Percentiles rank a stretch among this genome's conserved stretches.
Conservation (phyloP, 2,329 filamentous ascomycete genomes). For the Neonectria faginata region DNA sequence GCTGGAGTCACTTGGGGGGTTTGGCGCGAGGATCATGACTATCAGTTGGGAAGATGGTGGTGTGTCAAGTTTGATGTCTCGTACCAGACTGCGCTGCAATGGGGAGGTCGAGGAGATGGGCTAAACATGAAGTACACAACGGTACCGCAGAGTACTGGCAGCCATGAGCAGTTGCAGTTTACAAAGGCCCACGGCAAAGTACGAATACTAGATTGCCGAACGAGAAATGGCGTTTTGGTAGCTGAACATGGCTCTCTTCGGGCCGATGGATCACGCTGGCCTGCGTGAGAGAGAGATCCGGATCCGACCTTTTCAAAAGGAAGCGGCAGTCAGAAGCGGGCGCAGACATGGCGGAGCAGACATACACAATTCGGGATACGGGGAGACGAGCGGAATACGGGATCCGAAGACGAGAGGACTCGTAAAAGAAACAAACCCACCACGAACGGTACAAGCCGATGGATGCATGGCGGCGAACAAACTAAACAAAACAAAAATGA, state of each 20-base stretch:
- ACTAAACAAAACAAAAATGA: not conserved
- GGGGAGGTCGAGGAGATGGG: not conserved
- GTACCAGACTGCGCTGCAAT: not conserved
- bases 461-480: not conserved
- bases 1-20: conserved; percentile 5
- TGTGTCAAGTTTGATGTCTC: conserved; percentile 10
- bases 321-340: not conserved
- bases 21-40: conserved; percentile 17
- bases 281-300: not conserved
- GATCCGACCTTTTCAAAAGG: not conserved
- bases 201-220: too few species aligned
- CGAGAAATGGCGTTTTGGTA: not conserved
- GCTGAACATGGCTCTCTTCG: not conserved
- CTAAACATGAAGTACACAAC: not conserved
- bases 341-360: not conserved
- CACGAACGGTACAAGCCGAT: not conserved
- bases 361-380: not conserved
- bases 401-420: too few species aligned
- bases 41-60: conserved; percentile 11
- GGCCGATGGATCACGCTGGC: not conserved
- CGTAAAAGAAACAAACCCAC: too few species aligned
- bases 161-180: not conserved
- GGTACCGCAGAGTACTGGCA: not conserved
- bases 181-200: not conserved
- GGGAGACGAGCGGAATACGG: too few species aligned